Evolutionary conservation across 2,329 filamentous ascomycete species (phyloP).

Genomic region (Aspergillus bombycis): DNA sequence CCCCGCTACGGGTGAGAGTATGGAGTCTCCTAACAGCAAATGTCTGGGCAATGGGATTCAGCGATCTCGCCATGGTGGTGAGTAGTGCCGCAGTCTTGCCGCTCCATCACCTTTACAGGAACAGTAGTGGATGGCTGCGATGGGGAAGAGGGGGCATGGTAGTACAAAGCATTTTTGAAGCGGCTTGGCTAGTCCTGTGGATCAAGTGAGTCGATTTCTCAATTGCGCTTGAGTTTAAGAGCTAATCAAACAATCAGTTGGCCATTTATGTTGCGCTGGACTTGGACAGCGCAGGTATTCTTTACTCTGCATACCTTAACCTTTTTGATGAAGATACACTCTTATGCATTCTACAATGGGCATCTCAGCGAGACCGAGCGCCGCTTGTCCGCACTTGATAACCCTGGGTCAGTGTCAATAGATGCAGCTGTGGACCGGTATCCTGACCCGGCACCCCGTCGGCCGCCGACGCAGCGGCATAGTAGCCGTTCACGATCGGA

Average conservation of each 20-base stretch:
- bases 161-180: conserved; percentile 81
- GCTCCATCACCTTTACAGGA: conserved; percentile 70
- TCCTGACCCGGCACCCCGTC: conserved; percentile 55
- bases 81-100: conserved; percentile 73
- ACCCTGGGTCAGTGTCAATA: conserved; percentile 65
- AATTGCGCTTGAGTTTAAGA: neutral
- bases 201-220: conserved; percentile 56
- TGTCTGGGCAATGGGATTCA: conserved; percentile 81
- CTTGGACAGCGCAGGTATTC: conserved; percentile 97
- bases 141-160: conserved; percentile 80
- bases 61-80: conserved; percentile 82
- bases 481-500: conserved; percentile 43
- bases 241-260: conserved; percentile 51
- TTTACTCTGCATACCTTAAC: conserved; percentile 88
- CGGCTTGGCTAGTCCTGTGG: conserved; percentile 79
- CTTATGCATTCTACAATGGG: conserved; percentile 97
- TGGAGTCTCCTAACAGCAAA: conserved; percentile 88
- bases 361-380: conserved; percentile 87
- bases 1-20: conserved; percentile 80
- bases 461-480: conserved; percentile 26
- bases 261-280: conserved; percentile 86
- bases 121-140: conserved; percentile 59
- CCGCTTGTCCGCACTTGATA: conserved; percentile 79
- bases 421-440: conserved; percentile 73
- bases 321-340: conserved; percentile 98